Evolutionary conservation across 2,329 filamentous ascomycete genomes (phyloP), one percentile per base, ranked within the genome.

Genomic region (Colletotrichum musicola): DNA sequence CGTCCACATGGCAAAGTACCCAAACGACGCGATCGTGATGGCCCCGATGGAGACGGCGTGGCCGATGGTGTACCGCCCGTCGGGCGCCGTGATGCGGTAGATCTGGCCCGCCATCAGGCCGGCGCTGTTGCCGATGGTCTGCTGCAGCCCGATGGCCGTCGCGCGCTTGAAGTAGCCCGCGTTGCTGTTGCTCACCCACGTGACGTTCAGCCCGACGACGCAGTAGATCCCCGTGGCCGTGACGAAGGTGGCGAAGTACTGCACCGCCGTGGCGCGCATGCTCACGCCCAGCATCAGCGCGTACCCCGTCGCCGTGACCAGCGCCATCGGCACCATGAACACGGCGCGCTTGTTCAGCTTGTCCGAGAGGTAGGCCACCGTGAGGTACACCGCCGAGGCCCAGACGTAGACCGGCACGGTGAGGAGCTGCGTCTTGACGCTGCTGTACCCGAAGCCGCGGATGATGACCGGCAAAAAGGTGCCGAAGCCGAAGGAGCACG

Each of bases 401-500:
- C 83, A 82, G n/a, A 86, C 74, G 71, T 87, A 89, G 9, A 88
- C 85, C 0, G 87, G 87, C 1, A 89, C 84, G 1, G 85, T 88
- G n/a, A 89, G 77, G 22, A 85, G 82, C 65, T 89, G 85, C 9
- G 83, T 82, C 72, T 84, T 78, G 18, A 88, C 77, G 16, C 80
- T 81, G 55, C 79, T 75, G 73, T 86, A 88, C 3, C 86, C 85
- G 74, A 88, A 83, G 14, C 79, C 80, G 49, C 81, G 78, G 47
- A 89, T 79, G 70, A 90, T 89, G 1, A 83, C 83, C 1, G 87
- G 88, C 6, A 89, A 75, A 73, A 89, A 89, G 6, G 85, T 88
- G 64, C 81, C 84, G 74, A 89, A 88, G 14, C 86, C 86, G 71
- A 87, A 88, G 0, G 86, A 78, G 50, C 85, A 77, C n/a, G 85